Conservation (phyloP, 176 grass and related monocot genomes). For the Avena atlantica region DNA sequence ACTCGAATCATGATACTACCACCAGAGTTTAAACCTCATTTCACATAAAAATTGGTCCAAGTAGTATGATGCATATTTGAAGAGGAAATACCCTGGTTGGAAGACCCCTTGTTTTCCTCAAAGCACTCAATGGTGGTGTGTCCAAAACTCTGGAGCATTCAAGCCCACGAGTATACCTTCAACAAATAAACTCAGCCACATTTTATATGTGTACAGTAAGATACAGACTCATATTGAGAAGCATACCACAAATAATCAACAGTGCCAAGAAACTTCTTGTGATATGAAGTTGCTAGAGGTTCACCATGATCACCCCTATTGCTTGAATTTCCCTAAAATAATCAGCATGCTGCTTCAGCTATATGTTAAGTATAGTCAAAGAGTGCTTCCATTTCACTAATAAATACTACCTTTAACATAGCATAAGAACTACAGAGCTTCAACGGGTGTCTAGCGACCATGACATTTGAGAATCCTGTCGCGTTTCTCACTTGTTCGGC, state of each 20-base stretch:
- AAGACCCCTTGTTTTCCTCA: slow-evolving; percentile 73
- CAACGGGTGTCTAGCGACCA: slow-evolving; percentile 70
- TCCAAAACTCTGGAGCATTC: slow-evolving; percentile 85
- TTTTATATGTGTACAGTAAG: background rate
- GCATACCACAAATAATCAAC: slow-evolving; percentile 94
- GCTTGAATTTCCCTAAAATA: slow-evolving; percentile 68
- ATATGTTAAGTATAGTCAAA: background rate
- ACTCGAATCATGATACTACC: background rate
- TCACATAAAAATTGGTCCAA: background rate
- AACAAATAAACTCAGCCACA: slow-evolving; percentile 32
- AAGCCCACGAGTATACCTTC: slow-evolving; percentile 79
- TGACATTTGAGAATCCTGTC: slow-evolving; percentile 59
- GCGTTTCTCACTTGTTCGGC: slow-evolving; percentile 69
- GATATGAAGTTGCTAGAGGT: slow-evolving; percentile 80
- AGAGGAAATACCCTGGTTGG: slow-evolving; percentile 70
- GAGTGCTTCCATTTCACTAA: slow-evolving; percentile 7
- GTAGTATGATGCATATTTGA: background rate
- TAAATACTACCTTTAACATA: slow-evolving; percentile 65
- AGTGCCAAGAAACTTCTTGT: slow-evolving; percentile 87
- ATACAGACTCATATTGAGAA: slow-evolving; percentile 14
- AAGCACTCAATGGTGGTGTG: slow-evolving; percentile 55
- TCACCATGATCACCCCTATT: slow-evolving; percentile 78
- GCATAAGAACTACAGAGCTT: slow-evolving; percentile 78
- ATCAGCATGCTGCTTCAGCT: slow-evolving; percentile 25
- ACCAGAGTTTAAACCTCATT: slow-evolving; percentile 15